These are phyloP conservation scores for Epichloe elymi DNA, from an alignment of 2,329 filamentous ascomycete species.

Conservation along the genomic window DNA sequence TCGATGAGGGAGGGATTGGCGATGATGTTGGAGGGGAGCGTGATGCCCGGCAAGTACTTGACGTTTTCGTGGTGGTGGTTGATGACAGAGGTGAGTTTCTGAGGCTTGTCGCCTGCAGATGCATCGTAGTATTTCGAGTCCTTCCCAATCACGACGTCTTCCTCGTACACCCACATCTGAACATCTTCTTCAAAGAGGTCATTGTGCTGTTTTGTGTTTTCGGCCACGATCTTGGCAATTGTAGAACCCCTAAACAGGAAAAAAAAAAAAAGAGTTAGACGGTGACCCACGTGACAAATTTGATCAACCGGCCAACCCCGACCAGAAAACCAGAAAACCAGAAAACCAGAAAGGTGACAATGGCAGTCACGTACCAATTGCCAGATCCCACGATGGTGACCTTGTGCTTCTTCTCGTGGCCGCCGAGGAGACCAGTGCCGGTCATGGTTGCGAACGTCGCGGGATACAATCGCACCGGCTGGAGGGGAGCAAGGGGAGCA, in stretches of 20 bases:
- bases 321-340: neutral
- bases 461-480: slow-evolving; percentile 1
- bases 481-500: neutral
- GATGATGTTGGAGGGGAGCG: slow-evolving; percentile 68
- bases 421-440: slow-evolving; percentile 23
- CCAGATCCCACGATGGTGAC: slow-evolving; percentile 90
- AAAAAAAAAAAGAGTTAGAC: neutral
- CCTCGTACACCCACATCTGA: slow-evolving; percentile 99
- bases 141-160: slow-evolving; percentile 64
- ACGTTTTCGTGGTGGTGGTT: slow-evolving; percentile 91
- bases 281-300: neutral
- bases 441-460: slow-evolving; percentile 18
- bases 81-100: slow-evolving; percentile 85
- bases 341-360: neutral
- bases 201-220: slow-evolving; percentile 69
- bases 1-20: slow-evolving; percentile 73
- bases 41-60: slow-evolving; percentile 90
- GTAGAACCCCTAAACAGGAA: slow-evolving; percentile 63
- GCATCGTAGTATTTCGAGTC: slow-evolving; percentile 61
- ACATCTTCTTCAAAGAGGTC: slow-evolving; percentile 78
- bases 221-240: slow-evolving; percentile 91
- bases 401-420: slow-evolving; percentile 66
- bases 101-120: slow-evolving; percentile 48
- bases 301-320: no score
- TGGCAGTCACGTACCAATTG: slow-evolving; percentile 57